These are phyloP conservation scores for Alloascoidea africana DNA, from an alignment of 805 yeast species.

Conservation along the genomic window DNA sequence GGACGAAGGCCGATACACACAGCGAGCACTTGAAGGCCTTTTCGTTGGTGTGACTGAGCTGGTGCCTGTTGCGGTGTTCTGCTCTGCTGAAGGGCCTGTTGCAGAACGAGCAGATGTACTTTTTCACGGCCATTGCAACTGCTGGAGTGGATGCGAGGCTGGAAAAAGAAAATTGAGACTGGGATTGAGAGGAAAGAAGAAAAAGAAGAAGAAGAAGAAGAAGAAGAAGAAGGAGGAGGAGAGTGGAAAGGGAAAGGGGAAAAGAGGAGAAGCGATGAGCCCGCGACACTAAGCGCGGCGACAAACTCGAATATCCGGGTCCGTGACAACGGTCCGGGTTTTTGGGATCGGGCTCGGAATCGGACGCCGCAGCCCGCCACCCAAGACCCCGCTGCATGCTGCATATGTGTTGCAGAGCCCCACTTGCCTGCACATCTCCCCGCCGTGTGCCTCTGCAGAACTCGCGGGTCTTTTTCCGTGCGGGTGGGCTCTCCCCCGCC, in stretches of 20 bases:
- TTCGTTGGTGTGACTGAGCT: conserved; percentile 66
- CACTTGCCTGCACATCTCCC: too few relatives aligned
- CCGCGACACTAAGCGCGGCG: too few relatives aligned
- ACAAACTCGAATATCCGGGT: too few relatives aligned
- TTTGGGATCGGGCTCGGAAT: too few relatives aligned
- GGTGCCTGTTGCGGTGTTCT: conserved; percentile 68
- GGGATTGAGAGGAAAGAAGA: neutral
- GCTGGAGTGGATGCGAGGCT: conserved; percentile 5
- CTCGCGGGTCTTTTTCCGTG: too few relatives aligned
- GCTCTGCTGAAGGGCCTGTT: conserved; percentile 69
- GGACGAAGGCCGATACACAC: conserved; percentile 59
- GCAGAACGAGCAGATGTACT: conserved; percentile 67
- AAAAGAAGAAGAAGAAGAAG: neutral
- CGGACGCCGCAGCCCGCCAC: too few relatives aligned
- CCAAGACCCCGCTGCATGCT: too few relatives aligned
- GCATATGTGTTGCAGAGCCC: too few relatives aligned
- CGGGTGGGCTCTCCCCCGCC: too few relatives aligned
- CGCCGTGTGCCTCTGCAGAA: too few relatives aligned
- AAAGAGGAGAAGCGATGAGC: too few relatives aligned
- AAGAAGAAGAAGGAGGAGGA: conserved; percentile 1
- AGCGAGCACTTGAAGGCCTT: conserved; percentile 64
- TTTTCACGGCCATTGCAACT: conserved; percentile 31
- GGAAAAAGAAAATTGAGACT: neutral
- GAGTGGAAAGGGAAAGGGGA: neutral
- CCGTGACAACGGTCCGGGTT: too few relatives aligned